phyloP scores from a whole-genome alignment of 345 rosid genomes.

The Bruguiera gymnorhiza region DNA sequence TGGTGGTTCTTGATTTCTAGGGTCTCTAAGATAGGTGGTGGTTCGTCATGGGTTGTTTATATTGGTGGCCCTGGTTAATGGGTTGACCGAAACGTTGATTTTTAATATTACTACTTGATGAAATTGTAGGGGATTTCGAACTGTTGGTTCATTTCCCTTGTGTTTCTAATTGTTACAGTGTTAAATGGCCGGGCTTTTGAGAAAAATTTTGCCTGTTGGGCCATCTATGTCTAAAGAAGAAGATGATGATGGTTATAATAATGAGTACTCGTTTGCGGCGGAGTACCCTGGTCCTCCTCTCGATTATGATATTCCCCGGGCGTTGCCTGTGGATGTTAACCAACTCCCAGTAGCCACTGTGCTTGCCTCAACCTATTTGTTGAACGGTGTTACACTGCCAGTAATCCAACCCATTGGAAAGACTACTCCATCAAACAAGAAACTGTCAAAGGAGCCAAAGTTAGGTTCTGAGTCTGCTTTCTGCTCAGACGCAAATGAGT shows the following conservation, averaged over 20 bases:
- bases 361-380: conserved; percentile 33
- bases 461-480: conserved; percentile 11
- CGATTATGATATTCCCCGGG: conserved; percentile 53
- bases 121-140: not conserved
- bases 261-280: conserved; percentile 67
- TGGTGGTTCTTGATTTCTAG: not conserved
- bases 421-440: conserved; percentile 25
- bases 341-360: conserved; percentile 61
- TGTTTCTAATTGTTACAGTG: not conserved
- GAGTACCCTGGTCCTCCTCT: conserved; percentile 71
- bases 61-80: not conserved
- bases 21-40: not conserved
- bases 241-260: conserved; percentile 28
- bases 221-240: conserved; percentile 33
- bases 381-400: conserved; percentile 40
- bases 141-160: not conserved
- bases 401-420: conserved; percentile 53
- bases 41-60: conserved; percentile 3
- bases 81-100: not conserved
- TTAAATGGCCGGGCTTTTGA: conserved; percentile 48
- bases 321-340: conserved; percentile 50
- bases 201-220: conserved; percentile 47
- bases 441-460: conserved; percentile 17
- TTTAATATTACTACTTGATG: not conserved
- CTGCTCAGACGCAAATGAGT: conserved; percentile 8